Base-by-base conservation (phyloP, 1,284 basidiomycete species). In the Earliella scabrosa region DNA sequence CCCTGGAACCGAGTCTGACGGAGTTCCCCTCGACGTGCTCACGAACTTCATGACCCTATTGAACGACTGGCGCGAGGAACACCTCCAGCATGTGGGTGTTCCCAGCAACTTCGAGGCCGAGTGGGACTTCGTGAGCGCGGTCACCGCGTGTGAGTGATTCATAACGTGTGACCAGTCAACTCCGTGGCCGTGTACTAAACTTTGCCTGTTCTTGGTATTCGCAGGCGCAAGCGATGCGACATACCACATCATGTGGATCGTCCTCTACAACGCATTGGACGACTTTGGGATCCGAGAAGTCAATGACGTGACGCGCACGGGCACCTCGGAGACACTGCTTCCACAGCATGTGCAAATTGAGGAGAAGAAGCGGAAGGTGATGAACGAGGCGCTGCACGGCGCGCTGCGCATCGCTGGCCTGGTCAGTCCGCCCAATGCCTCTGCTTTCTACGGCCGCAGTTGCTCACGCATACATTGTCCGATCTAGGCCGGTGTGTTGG, bases 161-260 rank as follows among this genome's bases (percentile, higher is more conserved):
- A 26, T 49, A 18, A 32, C 16, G 23, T 31, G 48, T 26, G 2
- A n/a, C 14, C 21, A 23, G 11, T 4, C 23, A 26, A 18, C n/a
- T 41, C n/a, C 23, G 40, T 38, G 36, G 43, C 35, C 44, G 44
- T 32, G 21, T 50, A 45, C 56, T 47, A 49, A 45, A 50, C 45
- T 29, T 18, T 34, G 20, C 23, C 21, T 35, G 21, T 46, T 46
- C 31, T 32, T 34, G 43, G 1, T 20, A 40, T 49, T 27, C 44
- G 27, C 74, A 78, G 91, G 92, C 65, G 87, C 90, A 18, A 92
- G 88, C 65, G 95, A 97, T 70, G 89, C 93, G 44, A 91, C 89
- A 36, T 95, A 92, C 69, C 94, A 97, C 73, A 85, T 92, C 63
- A 87, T 95, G 82, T 97, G 94, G 88, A 86, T 92, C 59, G 83